Evolutionary conservation across 108 stramenopile genomes (phyloP).

Genomic region (Aurantiochytrium sp.): DNA sequence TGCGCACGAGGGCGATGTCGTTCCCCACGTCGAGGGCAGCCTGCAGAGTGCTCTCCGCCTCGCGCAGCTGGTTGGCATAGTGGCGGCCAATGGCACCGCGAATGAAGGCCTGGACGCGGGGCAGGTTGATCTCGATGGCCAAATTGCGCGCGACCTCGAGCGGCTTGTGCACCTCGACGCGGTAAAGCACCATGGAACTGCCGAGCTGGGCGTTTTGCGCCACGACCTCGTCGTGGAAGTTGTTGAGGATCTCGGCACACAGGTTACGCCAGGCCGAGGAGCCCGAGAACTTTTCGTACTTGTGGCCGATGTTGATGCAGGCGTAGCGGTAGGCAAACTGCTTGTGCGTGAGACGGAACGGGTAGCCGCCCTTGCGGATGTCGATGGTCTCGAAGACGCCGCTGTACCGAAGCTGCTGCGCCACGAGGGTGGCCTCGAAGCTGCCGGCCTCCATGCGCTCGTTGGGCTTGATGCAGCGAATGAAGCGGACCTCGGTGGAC

Average conservation of each 20-base stretch:
- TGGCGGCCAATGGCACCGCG: background rate
- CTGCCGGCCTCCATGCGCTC: conserved; percentile 49
- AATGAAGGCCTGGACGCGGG: background rate
- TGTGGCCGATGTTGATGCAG: background rate
- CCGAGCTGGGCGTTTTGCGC: conserved; percentile 41
- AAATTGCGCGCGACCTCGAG: conserved; percentile 45
- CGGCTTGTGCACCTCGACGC: conserved; percentile 54
- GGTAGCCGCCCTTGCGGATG: conserved; percentile 47
- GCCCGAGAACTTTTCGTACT: background rate
- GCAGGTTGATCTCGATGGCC: background rate
- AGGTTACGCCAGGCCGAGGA: background rate
- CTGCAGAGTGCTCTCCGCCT: background rate
- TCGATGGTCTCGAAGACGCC: conserved; percentile 51
- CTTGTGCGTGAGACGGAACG: conserved; percentile 38
- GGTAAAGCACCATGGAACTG: conserved; percentile 58
- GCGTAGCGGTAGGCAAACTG: conserved; percentile 38
- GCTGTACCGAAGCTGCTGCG: conserved; percentile 47
- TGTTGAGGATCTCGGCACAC: conserved; percentile 9
- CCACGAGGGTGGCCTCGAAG: conserved; percentile 67
- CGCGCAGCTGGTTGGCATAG: conserved; percentile 19
- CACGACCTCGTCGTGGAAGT: background rate
- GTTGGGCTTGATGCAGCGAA: conserved; percentile 49
- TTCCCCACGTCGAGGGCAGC: background rate
- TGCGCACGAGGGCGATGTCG: background rate
- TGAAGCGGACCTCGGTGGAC: conserved; percentile 58